Conservation (phyloP, 352 stramenopile genomes). For the Globisporangium parvum region DNA sequence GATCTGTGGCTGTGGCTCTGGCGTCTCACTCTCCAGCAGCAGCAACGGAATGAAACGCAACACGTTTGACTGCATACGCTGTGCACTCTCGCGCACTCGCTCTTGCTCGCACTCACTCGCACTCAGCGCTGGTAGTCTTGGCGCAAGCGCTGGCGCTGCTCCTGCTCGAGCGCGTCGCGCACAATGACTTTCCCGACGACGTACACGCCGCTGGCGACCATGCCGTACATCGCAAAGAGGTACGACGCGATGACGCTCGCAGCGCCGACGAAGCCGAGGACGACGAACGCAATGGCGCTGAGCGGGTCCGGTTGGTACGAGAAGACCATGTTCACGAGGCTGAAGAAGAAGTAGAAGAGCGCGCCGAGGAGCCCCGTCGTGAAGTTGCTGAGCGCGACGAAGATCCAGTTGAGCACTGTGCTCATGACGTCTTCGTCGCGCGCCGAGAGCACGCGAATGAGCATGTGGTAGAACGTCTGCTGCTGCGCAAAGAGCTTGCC, state of each 20-base stretch:
- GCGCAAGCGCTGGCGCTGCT: slow-evolving; percentile 52
- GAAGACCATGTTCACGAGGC: slow-evolving; percentile 74
- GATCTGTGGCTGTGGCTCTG: too few species aligned
- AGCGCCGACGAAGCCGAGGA: slow-evolving; percentile 65
- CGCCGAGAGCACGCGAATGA: slow-evolving; percentile 61
- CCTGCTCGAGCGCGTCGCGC: slow-evolving; percentile 70
- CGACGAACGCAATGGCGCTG: slow-evolving; percentile 65
- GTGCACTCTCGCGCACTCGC: background rate
- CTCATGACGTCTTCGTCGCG: slow-evolving; percentile 74
- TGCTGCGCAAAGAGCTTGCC: slow-evolving; percentile 85
- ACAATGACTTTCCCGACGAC: slow-evolving; percentile 72
- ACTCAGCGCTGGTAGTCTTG: slow-evolving; percentile 17
- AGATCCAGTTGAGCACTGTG: slow-evolving; percentile 79
- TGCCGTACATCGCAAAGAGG: slow-evolving; percentile 81
- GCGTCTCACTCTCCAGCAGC: too few species aligned
- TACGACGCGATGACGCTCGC: slow-evolving; percentile 82
- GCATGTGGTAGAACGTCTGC: slow-evolving; percentile 85
- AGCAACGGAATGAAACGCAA: background rate
- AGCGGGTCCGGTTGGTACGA: slow-evolving; percentile 81
- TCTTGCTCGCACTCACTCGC: background rate
- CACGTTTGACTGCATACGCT: too few species aligned
- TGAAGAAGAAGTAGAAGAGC: slow-evolving; percentile 86
- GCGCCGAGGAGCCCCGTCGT: slow-evolving; percentile 77
- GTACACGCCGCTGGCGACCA: slow-evolving; percentile 76
- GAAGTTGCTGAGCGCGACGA: slow-evolving; percentile 83